A percentile compares a stretch with the other conserved stretches of the same genome.
Conservation (phyloP, 768 basidiomycete genomes). For the Hydnomerulius pinastri region DNA sequence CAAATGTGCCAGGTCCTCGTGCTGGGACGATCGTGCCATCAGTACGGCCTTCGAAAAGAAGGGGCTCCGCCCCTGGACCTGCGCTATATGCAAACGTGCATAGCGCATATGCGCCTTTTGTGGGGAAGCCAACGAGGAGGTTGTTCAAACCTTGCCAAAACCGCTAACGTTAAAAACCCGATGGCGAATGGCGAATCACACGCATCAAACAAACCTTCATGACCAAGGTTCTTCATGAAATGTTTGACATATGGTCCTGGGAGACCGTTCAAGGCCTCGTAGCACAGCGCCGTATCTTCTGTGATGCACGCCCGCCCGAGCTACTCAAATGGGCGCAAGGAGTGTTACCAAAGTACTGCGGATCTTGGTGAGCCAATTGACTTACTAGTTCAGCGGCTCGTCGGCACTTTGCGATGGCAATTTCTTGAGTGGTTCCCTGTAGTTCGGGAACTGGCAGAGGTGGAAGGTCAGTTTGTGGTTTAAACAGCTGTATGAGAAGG, state of each 20-base stretch:
- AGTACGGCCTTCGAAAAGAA: slow-evolving; percentile 85
- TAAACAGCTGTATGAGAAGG: background rate
- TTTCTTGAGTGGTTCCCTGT: slow-evolving; percentile 90
- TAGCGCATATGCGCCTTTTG: slow-evolving; percentile 81
- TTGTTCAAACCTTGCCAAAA: slow-evolving; percentile 66
- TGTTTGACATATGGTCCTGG: slow-evolving; percentile 98
- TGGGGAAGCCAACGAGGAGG: slow-evolving; percentile 74
- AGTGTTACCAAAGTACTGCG: background rate
- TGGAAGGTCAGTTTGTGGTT: background rate
- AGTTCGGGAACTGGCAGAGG: slow-evolving; percentile 78
- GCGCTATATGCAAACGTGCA: slow-evolving; percentile 96
- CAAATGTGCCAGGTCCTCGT: slow-evolving; percentile 76
- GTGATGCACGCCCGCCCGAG: slow-evolving; percentile 65
- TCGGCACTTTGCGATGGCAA: slow-evolving; percentile 84
- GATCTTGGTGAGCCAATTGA: slow-evolving; percentile 1
- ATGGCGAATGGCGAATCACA: background rate
- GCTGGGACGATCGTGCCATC: slow-evolving; percentile 89
- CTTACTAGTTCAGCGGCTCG: slow-evolving; percentile 80
- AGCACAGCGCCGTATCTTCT: slow-evolving; percentile 95
- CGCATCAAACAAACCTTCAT: slow-evolving; percentile 58
- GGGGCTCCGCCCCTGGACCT: slow-evolving; percentile 77
- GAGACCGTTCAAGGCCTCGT: slow-evolving; percentile 83
- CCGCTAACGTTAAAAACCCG: background rate
- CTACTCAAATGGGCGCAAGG: slow-evolving; percentile 21
- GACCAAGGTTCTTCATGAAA: slow-evolving; percentile 81